phyloP scores from a whole-genome alignment of 768 basidiomycete species.

The Rhizopogon roseolus region DNA sequence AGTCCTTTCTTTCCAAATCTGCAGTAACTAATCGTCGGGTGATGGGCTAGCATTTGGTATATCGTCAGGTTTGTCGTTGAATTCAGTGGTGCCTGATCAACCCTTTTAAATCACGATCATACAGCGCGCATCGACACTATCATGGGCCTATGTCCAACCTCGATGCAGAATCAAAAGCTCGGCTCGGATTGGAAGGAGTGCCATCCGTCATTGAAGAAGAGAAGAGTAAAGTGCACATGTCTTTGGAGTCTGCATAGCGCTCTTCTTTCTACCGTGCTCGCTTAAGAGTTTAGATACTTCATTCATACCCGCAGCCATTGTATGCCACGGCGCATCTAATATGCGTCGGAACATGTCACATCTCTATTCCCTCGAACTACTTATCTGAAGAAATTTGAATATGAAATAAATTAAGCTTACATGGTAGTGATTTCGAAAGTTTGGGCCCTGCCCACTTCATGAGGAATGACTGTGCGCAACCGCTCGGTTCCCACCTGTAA shows the following conservation, averaged over 20 bases:
- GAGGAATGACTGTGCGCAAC: too few species aligned
- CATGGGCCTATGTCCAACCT: slow-evolving; percentile 52
- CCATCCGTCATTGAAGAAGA: background rate
- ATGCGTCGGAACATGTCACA: background rate
- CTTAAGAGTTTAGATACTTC: background rate
- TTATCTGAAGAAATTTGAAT: background rate
- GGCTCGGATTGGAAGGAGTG: background rate
- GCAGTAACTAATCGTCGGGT: background rate
- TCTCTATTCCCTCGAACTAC: background rate
- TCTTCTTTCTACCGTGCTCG: background rate
- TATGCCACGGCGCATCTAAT: background rate
- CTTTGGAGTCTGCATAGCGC: background rate
- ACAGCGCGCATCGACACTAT: slow-evolving; percentile 51
- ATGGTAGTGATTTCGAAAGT: background rate
- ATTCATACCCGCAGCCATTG: background rate
- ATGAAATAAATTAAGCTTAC: background rate
- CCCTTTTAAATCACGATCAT: background rate
- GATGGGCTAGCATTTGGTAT: slow-evolving; percentile 43
- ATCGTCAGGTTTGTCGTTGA: slow-evolving; percentile 16
- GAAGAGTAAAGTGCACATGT: background rate
- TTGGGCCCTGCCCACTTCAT: too few species aligned
- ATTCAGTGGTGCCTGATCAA: background rate
- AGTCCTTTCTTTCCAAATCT: background rate
- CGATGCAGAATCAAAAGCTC: slow-evolving; percentile 5
- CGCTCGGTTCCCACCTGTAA: too few species aligned